These are phyloP conservation scores for Chalciporus pseudorubinellus DNA, from an alignment of 768 basidiomycete species.

Conservation along the genomic window DNA sequence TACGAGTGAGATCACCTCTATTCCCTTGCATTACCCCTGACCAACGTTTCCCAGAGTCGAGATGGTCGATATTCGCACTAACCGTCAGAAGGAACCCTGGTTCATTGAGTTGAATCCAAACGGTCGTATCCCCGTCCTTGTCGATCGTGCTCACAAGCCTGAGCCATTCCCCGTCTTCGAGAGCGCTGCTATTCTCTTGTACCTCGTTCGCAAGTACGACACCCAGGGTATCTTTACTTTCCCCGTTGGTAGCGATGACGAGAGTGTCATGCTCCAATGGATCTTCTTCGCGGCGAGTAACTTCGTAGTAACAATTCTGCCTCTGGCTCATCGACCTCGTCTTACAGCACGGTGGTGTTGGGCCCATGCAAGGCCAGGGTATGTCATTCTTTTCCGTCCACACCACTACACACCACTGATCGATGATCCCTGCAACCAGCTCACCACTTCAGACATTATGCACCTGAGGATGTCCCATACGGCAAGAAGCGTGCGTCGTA, in stretches of 20 bases:
- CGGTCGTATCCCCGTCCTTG: constrained; percentile 66
- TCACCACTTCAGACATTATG: constrained; percentile 65
- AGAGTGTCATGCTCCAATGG: constrained; percentile 80
- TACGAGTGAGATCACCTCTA: constrained; percentile 43
- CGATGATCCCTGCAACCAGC: constrained; percentile 34
- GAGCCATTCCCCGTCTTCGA: constrained; percentile 71
- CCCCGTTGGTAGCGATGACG: constrained; percentile 54
- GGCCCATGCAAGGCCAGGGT: constrained; percentile 86
- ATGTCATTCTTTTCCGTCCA: not conserved
- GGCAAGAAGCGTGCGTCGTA: constrained; percentile 54
- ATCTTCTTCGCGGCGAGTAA: constrained; percentile 71
- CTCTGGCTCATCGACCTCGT: not conserved
- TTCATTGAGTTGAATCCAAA: constrained; percentile 75
- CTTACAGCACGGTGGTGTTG: constrained; percentile 69
- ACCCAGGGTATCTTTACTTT: constrained; percentile 70
- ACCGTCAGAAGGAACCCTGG: constrained; percentile 80
- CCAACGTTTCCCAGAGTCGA: constrained; percentile 37
- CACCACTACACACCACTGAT: constrained; percentile 10
- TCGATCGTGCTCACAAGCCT: constrained; percentile 51
- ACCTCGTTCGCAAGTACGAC: constrained; percentile 80
- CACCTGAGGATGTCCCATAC: constrained; percentile 67
- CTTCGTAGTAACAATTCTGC: too few relatives aligned
- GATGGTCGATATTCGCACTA: constrained; percentile 56
- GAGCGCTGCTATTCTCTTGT: constrained; percentile 79
- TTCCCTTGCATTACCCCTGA: not conserved